A percentile compares a stretch with the other conserved stretches of the same genome.
These are phyloP conservation scores for Epichloe elymi DNA, from an alignment of 2,329 filamentous ascomycete genomes.

Conservation along the genomic window DNA sequence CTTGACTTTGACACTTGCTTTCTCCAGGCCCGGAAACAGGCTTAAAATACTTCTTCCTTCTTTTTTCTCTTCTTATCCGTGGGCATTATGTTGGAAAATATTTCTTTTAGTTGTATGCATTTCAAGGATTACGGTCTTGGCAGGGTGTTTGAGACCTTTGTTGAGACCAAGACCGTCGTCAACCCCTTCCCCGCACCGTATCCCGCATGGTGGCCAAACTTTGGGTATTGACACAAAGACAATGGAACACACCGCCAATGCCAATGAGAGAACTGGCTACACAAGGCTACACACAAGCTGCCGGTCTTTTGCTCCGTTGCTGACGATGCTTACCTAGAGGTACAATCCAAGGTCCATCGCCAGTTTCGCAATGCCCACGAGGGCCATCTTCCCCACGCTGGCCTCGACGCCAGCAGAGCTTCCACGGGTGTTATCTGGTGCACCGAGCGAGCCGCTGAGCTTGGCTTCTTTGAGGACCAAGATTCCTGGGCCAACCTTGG, in stretches of 20 bases:
- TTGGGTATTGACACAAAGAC: neutral
- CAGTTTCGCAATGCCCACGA: conserved; percentile 85
- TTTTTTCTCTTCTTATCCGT: neutral
- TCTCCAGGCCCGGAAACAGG: neutral
- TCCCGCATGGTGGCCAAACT: neutral
- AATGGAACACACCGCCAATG: neutral
- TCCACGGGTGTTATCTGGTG: conserved; percentile 94
- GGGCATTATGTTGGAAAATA: neutral
- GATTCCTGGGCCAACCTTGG: conserved; percentile 84
- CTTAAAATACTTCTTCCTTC: neutral
- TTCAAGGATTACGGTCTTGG: neutral
- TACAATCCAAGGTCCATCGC: conserved; percentile 70
- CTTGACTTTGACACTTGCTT: neutral
- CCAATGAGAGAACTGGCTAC: neutral
- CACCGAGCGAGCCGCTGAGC: conserved; percentile 74
- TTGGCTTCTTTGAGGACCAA: conserved; percentile 75
- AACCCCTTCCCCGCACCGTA: conserved; percentile 1
- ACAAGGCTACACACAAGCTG: neutral
- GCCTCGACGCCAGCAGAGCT: conserved; percentile 74
- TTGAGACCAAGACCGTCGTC: neutral
- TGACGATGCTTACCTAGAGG: conserved; percentile 40
- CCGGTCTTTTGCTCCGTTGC: neutral
- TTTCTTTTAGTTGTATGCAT: neutral
- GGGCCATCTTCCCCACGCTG: conserved; percentile 81
- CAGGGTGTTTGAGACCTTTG: neutral